phyloP scores from a whole-genome alignment of 208 protist genomes.

The Phytomonas sp. region DNA sequence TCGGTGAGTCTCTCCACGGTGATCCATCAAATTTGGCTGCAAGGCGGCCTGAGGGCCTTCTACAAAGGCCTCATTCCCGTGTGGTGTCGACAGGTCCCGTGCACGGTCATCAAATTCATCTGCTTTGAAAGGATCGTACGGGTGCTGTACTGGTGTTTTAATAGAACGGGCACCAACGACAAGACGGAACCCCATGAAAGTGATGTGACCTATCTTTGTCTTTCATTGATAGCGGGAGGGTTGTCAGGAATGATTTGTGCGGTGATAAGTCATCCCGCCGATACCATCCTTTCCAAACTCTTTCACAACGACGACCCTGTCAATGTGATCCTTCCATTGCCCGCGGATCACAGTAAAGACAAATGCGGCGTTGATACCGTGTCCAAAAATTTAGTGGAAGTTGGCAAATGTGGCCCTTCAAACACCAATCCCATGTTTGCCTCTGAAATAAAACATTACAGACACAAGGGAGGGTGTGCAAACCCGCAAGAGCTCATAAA shows the following conservation, averaged over 20 bases:
- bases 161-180: neutral
- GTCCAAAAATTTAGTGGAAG: neutral
- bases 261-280: conserved; percentile 93
- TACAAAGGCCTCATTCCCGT: conserved; percentile 84
- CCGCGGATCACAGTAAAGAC: neutral
- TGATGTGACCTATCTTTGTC: conserved; percentile 20
- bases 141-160: conserved; percentile 12
- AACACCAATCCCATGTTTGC: neutral
- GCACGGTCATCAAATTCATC: conserved; percentile 92
- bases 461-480: neutral
- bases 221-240: conserved; percentile 72
- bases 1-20: conserved; percentile 20
- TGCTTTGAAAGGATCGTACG: conserved; percentile 56
- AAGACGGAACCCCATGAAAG: neutral
- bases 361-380: neutral
- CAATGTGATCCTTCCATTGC: neutral
- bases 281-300: conserved; percentile 91
- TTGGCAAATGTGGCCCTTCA: neutral
- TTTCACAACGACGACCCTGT: conserved; percentile 22
- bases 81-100: conserved; percentile 91
- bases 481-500: neutral
- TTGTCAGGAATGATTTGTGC: conserved; percentile 87
- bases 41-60: conserved; percentile 54
- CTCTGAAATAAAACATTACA: neutral
- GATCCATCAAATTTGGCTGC: conserved; percentile 46